These are phyloP conservation scores for Annona cherimola DNA, from an alignment of 164 flowering plant genomes.

Conservation along the genomic window DNA sequence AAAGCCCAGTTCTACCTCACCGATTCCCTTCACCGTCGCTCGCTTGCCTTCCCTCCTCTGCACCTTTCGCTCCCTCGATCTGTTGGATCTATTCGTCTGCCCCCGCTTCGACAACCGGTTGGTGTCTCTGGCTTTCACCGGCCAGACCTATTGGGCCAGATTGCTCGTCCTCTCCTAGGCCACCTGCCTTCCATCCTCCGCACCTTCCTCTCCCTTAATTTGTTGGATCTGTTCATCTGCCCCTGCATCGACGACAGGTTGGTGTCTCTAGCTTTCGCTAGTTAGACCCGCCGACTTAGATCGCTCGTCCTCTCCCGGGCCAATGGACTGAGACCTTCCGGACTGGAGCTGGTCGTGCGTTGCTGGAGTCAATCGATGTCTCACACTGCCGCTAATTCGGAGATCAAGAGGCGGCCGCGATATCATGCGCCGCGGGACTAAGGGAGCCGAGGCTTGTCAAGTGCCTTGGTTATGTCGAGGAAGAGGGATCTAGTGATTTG, in stretches of 20 bases:
- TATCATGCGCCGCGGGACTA: slow-evolving; percentile 38
- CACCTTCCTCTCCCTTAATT: slow-evolving; percentile 23
- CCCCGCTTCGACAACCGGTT: slow-evolving; percentile 41
- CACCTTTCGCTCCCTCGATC: slow-evolving; percentile 23
- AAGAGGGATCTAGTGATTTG: too few relatives aligned
- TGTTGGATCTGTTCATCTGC: slow-evolving; percentile 58
- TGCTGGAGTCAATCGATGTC: slow-evolving; percentile 46
- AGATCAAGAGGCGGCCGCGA: slow-evolving; percentile 60
- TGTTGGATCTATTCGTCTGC: slow-evolving; percentile 58
- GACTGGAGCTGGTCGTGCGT: slow-evolving; percentile 39
- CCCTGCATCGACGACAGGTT: slow-evolving; percentile 41
- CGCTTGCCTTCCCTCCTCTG: slow-evolving; percentile 30
- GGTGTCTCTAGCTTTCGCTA: slow-evolving; percentile 21
- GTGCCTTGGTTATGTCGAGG: too few relatives aligned
- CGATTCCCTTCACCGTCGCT: slow-evolving; percentile 42
- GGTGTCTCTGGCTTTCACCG: slow-evolving; percentile 20
- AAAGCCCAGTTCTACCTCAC: slow-evolving; percentile 45
- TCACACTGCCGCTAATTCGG: slow-evolving; percentile 53
- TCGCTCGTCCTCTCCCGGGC: slow-evolving; percentile 40
- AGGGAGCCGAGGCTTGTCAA: slow-evolving; percentile 50
- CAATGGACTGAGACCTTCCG: slow-evolving; percentile 35
- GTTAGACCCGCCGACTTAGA: slow-evolving; percentile 36
- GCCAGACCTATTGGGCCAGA: slow-evolving; percentile 35
- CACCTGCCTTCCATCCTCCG: slow-evolving; percentile 26
- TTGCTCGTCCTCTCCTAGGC: slow-evolving; percentile 39